Percentiles rank a stretch among this genome's conserved stretches.
phyloP scores from a whole-genome alignment of 140 eudicot species.

The Ambrosia hybrid region DNA sequence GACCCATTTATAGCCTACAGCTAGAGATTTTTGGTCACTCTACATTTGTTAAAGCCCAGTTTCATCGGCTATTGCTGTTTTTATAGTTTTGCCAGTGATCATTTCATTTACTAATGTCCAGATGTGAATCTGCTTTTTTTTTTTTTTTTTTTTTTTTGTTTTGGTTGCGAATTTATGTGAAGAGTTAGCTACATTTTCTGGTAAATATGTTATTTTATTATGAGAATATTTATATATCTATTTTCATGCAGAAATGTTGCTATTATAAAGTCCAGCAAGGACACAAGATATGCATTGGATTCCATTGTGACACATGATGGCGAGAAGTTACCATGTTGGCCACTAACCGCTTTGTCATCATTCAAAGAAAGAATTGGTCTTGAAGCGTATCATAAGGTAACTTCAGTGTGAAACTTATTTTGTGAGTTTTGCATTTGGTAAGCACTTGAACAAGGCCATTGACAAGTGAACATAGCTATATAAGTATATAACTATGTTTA shows the following conservation, averaged over 20 bases:
- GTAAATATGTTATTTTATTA: background rate
- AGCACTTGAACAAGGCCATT: no score
- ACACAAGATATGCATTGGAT: conserved; percentile 78
- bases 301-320: conserved; percentile 95
- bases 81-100: background rate
- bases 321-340: conserved; percentile 84
- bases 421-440: background rate
- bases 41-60: conserved; percentile 1
- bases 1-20: background rate
- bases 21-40: conserved; percentile 16
- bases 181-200: conserved; percentile 13
- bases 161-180: background rate
- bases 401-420: conserved; percentile 6
- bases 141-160: background rate
- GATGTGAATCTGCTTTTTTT: no score
- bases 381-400: conserved; percentile 86
- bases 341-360: conserved; percentile 72
- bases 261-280: conserved; percentile 83
- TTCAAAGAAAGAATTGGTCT: conserved; percentile 68
- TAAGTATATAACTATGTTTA: no score
- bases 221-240: background rate
- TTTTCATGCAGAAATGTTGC: conserved; percentile 65
- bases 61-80: background rate
- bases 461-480: no score
- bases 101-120: no score